Evolutionary conservation across 2,329 filamentous ascomycete genomes (phyloP), one percentile per base, ranked within the genome.

Genomic region (Fusarium hostae): DNA sequence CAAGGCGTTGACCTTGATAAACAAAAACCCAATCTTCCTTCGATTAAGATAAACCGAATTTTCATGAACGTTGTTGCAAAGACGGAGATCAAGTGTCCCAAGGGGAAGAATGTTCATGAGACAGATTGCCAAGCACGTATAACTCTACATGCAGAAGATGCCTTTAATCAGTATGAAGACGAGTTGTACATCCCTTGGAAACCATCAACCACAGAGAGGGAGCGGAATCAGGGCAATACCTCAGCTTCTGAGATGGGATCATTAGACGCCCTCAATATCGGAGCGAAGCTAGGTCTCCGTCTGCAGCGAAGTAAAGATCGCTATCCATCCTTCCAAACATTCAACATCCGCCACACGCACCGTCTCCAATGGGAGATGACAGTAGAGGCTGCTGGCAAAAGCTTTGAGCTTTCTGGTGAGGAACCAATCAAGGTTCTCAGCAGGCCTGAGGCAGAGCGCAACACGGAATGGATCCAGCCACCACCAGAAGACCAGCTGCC

Each of bases 401-500:
- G 6, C 9, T 13, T 40, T 16, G 44, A 54, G 18, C n/a, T 59
- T 3, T 40, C 26, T 20, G 45, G 34, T 7, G 45, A 54, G 2
- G 34, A 52, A 5, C 45, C 26, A 13, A 26, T 59, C n/a, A 59
- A 30, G 11, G 37, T 59, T 15, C 13, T 40, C 3, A 39, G 45
- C 18, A 37, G 44, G 16, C 56, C 56, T 37, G 56, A 54, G 34
- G 16, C 13, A 13, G 56, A 54, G 26, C 56, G 56, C 7, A 59
- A 20, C 13, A 59, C 45, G 15, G 34, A 59, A 30, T 59, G 56
- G 56, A 59, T 59, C 9, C 56, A 54, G 12, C 56, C 56, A 12
- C 56, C 56, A 1, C 44, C 34, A 13, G 56, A 59, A 52, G 56
- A 59, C 15, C 34, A 26, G 5, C 45, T 9, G n/a, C 56, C 56